A percentile compares a stretch with the other conserved stretches of the same genome.
Evolutionary conservation across 192 early-diverging fungal genomes (phyloP).

Genomic region (Entomortierella parvispora): DNA sequence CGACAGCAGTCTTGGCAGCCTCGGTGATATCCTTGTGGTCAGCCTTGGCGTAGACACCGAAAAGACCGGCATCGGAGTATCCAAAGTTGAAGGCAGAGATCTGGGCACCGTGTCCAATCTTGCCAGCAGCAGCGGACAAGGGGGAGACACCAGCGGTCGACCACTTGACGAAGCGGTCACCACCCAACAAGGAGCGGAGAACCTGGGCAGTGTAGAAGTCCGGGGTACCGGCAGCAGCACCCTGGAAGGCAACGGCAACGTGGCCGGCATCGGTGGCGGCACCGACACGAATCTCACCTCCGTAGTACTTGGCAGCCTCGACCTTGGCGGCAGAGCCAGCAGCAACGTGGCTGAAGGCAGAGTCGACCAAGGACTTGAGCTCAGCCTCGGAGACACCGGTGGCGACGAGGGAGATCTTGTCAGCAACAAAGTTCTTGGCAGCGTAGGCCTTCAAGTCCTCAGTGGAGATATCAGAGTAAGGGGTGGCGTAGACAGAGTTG

Average conservation of each 20-base stretch:
- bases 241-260: constrained; percentile 87
- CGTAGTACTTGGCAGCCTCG: constrained; percentile 76
- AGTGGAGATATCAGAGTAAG: constrained; percentile 68
- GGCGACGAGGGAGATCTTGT: constrained; percentile 87
- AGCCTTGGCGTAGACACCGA: constrained; percentile 83
- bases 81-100: constrained; percentile 82
- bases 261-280: constrained; percentile 60
- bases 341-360: constrained; percentile 63
- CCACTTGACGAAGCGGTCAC: constrained; percentile 72
- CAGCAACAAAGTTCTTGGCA: constrained; percentile 70
- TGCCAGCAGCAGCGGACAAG: constrained; percentile 71
- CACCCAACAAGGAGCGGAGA: constrained; percentile 70
- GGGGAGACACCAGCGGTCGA: constrained; percentile 63
- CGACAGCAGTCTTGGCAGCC: constrained; percentile 69
- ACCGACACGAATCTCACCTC: constrained; percentile 88
- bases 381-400: constrained; percentile 81
- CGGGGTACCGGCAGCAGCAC: constrained; percentile 65
- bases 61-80: constrained; percentile 93
- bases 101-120: constrained; percentile 62
- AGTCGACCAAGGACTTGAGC: constrained; percentile 73
- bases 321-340: constrained; percentile 40
- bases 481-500: constrained; percentile 88
- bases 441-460: constrained; percentile 82
- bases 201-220: constrained; percentile 74
- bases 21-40: constrained; percentile 64